These are phyloP conservation scores for Piper betle DNA, from an alignment of 164 flowering plant species.

Conservation along the genomic window DNA sequence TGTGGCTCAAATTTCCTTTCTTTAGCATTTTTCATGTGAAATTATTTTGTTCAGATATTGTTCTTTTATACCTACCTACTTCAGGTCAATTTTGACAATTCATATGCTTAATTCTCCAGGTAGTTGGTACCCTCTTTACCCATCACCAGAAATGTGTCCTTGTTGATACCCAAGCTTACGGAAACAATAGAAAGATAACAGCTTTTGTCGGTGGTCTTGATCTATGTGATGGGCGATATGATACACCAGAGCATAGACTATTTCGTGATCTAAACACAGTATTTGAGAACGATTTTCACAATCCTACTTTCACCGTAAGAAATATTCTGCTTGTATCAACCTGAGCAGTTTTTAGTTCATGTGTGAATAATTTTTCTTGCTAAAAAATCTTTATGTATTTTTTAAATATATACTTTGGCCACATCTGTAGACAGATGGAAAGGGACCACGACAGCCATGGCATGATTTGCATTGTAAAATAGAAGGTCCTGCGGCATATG, in stretches of 20 bases:
- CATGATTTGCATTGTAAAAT: slow-evolving; percentile 73
- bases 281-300: slow-evolving; percentile 63
- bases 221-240: slow-evolving; percentile 89
- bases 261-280: slow-evolving; percentile 61
- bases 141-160: slow-evolving; percentile 88
- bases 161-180: slow-evolving; percentile 67
- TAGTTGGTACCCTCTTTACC: slow-evolving; percentile 68
- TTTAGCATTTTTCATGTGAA: too few species aligned
- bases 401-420: background rate
- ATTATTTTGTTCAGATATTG: too few species aligned
- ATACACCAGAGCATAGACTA: slow-evolving; percentile 77
- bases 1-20: too few species aligned
- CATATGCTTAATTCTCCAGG: slow-evolving; percentile 18
- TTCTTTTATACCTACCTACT: too few species aligned
- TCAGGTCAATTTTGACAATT: background rate
- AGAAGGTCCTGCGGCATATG: slow-evolving; percentile 86
- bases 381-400: background rate
- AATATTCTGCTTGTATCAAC: background rate
- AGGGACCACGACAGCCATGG: slow-evolving; percentile 89
- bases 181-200: slow-evolving; percentile 56
- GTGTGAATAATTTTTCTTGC: background rate
- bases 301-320: slow-evolving; percentile 74
- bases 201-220: slow-evolving; percentile 83
- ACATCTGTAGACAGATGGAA: slow-evolving; percentile 31
- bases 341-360: background rate